Evolutionary conservation across 805 yeast genomes (phyloP).

Genomic region (Pichia cephalocereana): DNA sequence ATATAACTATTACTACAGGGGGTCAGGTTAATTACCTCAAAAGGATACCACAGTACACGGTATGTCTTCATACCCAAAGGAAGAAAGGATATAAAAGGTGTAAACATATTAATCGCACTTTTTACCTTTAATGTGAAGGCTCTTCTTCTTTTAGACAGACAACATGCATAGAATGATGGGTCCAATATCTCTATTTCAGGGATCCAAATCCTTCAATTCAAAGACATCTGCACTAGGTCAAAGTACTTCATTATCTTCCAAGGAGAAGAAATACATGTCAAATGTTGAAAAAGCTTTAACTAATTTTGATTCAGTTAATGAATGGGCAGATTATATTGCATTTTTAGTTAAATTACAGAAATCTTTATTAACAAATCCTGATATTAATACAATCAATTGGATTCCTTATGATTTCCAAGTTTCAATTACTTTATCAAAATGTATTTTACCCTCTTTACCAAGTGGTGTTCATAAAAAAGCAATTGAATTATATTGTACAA

Average conservation of each 20-base stretch:
- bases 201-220: constrained; percentile 5
- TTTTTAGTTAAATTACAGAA: constrained; percentile 73
- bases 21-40: background rate
- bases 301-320: constrained; percentile 73
- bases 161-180: constrained; percentile 14
- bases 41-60: background rate
- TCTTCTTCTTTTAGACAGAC: background rate
- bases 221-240: constrained; percentile 7
- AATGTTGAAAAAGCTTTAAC: constrained; percentile 65
- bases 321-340: constrained; percentile 98
- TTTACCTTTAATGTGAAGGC: no score
- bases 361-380: constrained; percentile 46
- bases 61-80: background rate
- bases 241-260: constrained; percentile 33
- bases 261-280: constrained; percentile 60
- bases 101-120: no score
- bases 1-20: background rate
- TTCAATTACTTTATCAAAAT: constrained; percentile 64
- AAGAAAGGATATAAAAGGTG: background rate
- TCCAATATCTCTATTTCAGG: constrained; percentile 10
- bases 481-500: constrained; percentile 60
- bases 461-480: constrained; percentile 94
- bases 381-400: constrained; percentile 35
- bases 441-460: constrained; percentile 74
- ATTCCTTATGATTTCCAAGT: constrained; percentile 63